Conservation (phyloP, 257 asterid species). For the Haberlea rhodopensis region DNA sequence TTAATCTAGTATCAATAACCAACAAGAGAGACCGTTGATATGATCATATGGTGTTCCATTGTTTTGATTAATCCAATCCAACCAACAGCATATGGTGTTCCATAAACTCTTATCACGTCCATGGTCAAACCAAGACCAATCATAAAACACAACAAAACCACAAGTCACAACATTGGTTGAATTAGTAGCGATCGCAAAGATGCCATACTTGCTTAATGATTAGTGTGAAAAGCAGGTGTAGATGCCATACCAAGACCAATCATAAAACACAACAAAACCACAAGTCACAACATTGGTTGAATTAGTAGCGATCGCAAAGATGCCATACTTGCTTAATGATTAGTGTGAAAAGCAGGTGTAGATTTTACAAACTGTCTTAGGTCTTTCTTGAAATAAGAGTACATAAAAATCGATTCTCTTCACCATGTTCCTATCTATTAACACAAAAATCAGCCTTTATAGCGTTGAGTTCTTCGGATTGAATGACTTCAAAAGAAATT, state of each 20-base stretch:
- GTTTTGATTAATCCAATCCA: neutral
- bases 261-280: neutral
- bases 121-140: neutral
- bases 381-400: neutral
- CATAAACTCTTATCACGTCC: neutral
- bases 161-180: neutral
- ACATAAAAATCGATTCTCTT: too few relatives aligned
- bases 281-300: neutral
- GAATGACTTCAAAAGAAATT: neutral
- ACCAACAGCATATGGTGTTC: neutral
- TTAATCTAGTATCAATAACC: slow-evolving; percentile 28
- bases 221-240: too few relatives aligned
- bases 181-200: neutral
- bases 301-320: neutral
- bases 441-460: neutral
- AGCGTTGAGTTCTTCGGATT: neutral
- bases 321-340: neutral
- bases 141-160: neutral
- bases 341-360: too few relatives aligned
- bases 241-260: neutral
- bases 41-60: neutral
- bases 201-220: neutral
- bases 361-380: too few relatives aligned
- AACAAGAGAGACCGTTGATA: neutral
- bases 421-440: neutral